Conservation (phyloP, 2,329 filamentous ascomycete genomes). For the Canariomyces notabilis region DNA sequence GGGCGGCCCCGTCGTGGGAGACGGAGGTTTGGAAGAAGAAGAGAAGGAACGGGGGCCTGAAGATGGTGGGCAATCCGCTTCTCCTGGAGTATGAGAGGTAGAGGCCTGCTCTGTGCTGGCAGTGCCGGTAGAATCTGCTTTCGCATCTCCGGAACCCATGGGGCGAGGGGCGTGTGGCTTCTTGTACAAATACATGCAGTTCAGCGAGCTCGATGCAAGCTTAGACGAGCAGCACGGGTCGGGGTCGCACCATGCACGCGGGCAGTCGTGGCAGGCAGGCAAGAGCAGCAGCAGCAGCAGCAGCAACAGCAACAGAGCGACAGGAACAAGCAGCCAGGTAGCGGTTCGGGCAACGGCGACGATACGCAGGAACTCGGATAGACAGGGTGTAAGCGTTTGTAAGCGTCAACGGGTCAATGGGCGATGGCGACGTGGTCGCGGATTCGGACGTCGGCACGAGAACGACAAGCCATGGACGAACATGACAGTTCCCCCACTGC, state of each 20-base stretch:
- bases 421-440: conserved; percentile 10
- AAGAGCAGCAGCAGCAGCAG: conserved; percentile 1
- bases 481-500: conserved; percentile 9
- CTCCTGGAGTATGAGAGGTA: conserved; percentile 2
- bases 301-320: not conserved
- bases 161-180: conserved; percentile 18
- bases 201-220: conserved; percentile 15
- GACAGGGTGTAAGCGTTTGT: too few relatives aligned
- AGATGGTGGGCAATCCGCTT: conserved; percentile 2
- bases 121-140: conserved; percentile 10
- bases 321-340: not conserved
- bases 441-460: conserved; percentile 16
- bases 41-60: conserved; percentile 2
- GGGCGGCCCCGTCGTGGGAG: conserved; percentile 15
- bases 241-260: conserved; percentile 23
- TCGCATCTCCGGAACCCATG: conserved; percentile 11
- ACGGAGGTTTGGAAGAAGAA: conserved; percentile 18
- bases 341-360: conserved; percentile 12
- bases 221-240: conserved; percentile 16
- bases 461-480: conserved; percentile 7
- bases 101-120: conserved; percentile 14
- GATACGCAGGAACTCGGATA: conserved; percentile 5
- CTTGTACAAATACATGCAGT: conserved; percentile 23
- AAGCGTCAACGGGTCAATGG: conserved; percentile 10
- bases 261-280: conserved; percentile 21